Base-by-base conservation (phyloP, 768 basidiomycete genomes). In the Tulasnella sp. region DNA sequence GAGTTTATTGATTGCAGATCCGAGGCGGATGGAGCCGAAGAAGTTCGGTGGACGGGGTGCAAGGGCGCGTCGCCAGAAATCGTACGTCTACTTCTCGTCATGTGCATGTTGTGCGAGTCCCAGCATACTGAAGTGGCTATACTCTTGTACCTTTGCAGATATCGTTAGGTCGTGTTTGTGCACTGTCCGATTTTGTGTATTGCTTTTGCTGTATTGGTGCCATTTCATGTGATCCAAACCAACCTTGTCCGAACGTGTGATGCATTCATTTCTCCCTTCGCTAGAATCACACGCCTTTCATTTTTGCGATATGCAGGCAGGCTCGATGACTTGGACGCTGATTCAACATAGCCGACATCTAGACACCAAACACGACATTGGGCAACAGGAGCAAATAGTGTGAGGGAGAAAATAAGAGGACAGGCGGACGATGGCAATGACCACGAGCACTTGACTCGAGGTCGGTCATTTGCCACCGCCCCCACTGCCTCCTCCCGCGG, bases 41-140 rank as follows among this genome's bases (percentile, higher is more conserved):
- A 96, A 94, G 77, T 97, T 98, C 72, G 94, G 93, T 81, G 93
- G 93, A 79, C 80, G 78, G 72, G 93, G 93, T 84, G 93, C 93
- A 65, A 90, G 93, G 81, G 92, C 92, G 61, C 88, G 92, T 78
- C 85, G 92, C 75, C 93, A 96, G 79, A 96, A 94, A 81, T 89
- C 85, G 90, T 92, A 63, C 62, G 80, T 68, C 30, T 12, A 15
- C 27, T 51, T 24, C 34, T 5, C 34, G 15, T 15, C 15, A 15
- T 38, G 15, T 30, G 38, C 25, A 44, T 15, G 19, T 29, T 44
- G 1, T 27, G 12, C 4, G n/a, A 24, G 12, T 15, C 2, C 15
- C 9, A 43, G 22, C 2, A 4, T 27, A n/a, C 24, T 38, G 17
- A 53, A 21, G 9, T 11, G 48, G 7, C 25, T 41, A 8, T 21